Evolutionary conservation across 2,329 filamentous ascomycete genomes (phyloP), one percentile per base, ranked within the genome.

Genomic region (Pyrenophora graminea): DNA sequence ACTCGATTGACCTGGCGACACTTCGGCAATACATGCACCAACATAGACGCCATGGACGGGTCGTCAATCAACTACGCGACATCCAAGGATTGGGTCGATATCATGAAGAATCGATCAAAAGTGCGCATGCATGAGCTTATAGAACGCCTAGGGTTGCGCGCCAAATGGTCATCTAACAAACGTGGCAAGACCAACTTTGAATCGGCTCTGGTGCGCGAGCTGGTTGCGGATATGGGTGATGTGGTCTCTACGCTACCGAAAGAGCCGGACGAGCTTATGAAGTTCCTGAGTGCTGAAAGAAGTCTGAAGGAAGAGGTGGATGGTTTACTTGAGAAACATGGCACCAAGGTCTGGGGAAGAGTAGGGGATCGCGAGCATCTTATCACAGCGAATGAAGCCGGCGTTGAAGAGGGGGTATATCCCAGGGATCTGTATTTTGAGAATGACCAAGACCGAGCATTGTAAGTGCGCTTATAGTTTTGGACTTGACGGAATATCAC

Each of bases 141-240:
- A 18, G 68, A 72, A 38, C 59, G 67, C 12, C 61, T 72, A 38
- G 69, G 69, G 5, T 43, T 72, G 10, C 64, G 68, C 21, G 68
- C 69, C 9, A 72, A 70, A 53, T 70, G 68, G 68, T 70, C 66
- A 23, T 69, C 68, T n/a, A 71, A 71, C 55, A 72, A 71, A 47
- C 69, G 69, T 15, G 69, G 69, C 42, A 72, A 72, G 48, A 71
- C 69, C 13, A 70, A 71, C 31, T 72, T 72, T 39, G 68, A 72
- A 42, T 71, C 67, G 37, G 64, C 63, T 17, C 47, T 69, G n/a
- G 63, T 71, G 12, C 63, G 67, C 48, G 67, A 69, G 18, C 45
- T 72, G 48, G 68, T 72, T n/a, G 58, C 62, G 13, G 67, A 71
- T 31, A 72, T 72, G 68, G 58, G 61, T 33, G 66, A 69, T 27